Conservation (phyloP, 192 early-diverging fungal genomes). For the Chytriomyces hyalinus region DNA sequence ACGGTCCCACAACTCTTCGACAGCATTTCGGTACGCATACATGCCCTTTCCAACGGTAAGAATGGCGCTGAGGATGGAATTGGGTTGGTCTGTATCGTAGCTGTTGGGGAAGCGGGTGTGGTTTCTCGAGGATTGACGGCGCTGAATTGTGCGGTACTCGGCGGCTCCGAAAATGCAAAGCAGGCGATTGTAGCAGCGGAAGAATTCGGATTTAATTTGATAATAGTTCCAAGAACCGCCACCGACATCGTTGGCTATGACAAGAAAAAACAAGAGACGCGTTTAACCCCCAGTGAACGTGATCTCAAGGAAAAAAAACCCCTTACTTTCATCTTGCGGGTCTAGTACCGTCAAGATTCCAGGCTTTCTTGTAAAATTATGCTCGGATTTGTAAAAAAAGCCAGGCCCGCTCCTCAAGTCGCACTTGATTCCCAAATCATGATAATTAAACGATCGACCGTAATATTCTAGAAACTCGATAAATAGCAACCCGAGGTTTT, state of each 20-base stretch:
- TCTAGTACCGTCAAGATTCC: constrained; percentile 39
- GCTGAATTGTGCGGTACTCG: constrained; percentile 29
- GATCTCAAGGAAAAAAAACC: not conserved
- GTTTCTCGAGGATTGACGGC: not conserved
- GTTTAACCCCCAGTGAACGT: too few relatives aligned
- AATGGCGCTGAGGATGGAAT: constrained; percentile 47
- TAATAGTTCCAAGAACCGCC: constrained; percentile 42
- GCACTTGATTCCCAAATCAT: constrained; percentile 61
- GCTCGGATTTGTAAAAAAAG: constrained; percentile 26
- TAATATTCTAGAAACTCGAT: constrained; percentile 94
- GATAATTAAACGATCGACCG: constrained; percentile 78
- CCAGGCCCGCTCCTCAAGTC: constrained; percentile 1
- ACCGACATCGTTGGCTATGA: constrained; percentile 50
- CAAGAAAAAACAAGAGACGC: not conserved
- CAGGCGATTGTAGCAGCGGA: constrained; percentile 35
- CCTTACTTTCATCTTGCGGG: constrained; percentile 50
- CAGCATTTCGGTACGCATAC: constrained; percentile 24
- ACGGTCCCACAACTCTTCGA: constrained; percentile 25
- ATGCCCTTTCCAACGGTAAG: constrained; percentile 41
- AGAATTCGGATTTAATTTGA: constrained; percentile 42
- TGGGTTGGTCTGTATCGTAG: not conserved
- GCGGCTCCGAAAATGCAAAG: constrained; percentile 46
- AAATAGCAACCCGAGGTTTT: constrained; percentile 87
- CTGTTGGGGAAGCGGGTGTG: not conserved
- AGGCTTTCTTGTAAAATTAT: not conserved